Percentiles rank a stretch among this genome's conserved stretches.
phyloP scores from a whole-genome alignment of 108 stramenopile genomes.

The Tribonema minus region DNA sequence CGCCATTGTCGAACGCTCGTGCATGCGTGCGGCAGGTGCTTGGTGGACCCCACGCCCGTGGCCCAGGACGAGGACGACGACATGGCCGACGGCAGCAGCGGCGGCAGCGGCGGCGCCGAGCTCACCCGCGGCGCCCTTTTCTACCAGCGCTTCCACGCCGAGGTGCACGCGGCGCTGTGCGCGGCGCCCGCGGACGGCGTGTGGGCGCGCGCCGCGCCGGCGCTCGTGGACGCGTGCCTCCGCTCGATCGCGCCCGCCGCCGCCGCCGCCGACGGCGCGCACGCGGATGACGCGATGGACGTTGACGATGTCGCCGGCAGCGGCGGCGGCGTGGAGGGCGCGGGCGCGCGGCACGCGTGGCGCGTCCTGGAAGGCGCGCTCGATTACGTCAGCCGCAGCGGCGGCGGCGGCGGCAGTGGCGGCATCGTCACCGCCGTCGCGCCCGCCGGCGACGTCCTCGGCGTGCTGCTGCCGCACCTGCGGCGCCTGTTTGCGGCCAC shows the following conservation, averaged over 20 bases:
- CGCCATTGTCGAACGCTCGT: too few species aligned
- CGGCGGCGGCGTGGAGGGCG: background rate
- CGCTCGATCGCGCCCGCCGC: background rate
- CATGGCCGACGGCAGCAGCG: background rate
- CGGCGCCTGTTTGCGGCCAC: background rate
- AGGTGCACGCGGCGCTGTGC: constrained; percentile 17
- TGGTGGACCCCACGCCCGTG: background rate
- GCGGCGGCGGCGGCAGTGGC: background rate
- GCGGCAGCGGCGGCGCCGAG: background rate
- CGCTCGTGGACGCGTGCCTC: background rate
- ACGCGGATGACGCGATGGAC: background rate
- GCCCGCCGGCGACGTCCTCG: background rate
- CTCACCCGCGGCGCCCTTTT: constrained; percentile 25
- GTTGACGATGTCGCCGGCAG: background rate
- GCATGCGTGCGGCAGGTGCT: too few species aligned
- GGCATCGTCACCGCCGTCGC: background rate
- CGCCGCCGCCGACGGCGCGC: background rate
- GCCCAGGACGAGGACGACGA: background rate
- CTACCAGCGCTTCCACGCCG: constrained; percentile 27
- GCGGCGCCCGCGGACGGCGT: background rate
- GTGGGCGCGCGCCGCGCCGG: background rate
- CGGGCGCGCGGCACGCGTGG: constrained; percentile 11
- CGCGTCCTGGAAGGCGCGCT: constrained; percentile 30
- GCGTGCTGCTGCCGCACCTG: constrained; percentile 1
- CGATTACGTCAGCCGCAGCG: background rate